Percentiles rank a stretch among this genome's conserved stretches.
Evolutionary conservation across 768 basidiomycete genomes (phyloP).

Genomic region (Chalciporus pseudorubinellus): DNA sequence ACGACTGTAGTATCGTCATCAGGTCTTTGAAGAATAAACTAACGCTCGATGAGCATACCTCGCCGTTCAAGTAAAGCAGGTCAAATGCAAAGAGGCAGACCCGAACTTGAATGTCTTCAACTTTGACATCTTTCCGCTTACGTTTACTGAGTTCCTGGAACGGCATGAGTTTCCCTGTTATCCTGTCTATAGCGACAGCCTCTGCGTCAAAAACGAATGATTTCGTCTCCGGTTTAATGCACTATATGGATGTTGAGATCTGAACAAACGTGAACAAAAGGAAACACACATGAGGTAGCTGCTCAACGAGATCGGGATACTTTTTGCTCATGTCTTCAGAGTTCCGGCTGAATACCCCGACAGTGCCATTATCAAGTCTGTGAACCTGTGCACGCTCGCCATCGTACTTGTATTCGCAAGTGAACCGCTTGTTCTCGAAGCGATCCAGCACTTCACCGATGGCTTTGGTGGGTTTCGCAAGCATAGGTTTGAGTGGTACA

Average conservation of each 20-base stretch:
- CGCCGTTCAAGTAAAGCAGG: slow-evolving; percentile 92
- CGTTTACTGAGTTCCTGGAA: slow-evolving; percentile 96
- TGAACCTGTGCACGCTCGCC: slow-evolving; percentile 98
- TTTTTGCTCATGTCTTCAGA: slow-evolving; percentile 99
- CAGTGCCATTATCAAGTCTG: slow-evolving; percentile 72
- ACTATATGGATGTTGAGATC: slow-evolving; percentile 44
- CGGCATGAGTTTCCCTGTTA: slow-evolving; percentile 84
- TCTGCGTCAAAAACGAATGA: slow-evolving; percentile 97
- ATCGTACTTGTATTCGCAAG: slow-evolving; percentile 99
- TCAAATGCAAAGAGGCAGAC: slow-evolving; percentile 98
- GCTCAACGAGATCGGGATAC: slow-evolving; percentile 96
- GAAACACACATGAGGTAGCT: slow-evolving; percentile 73
- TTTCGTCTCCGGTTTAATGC: slow-evolving; percentile 76
- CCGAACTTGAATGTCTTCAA: slow-evolving; percentile 95
- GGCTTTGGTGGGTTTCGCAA: slow-evolving; percentile 98
- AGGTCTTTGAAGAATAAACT: not conserved
- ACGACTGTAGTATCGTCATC: slow-evolving; percentile 50
- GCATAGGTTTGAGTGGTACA: slow-evolving; percentile 96
- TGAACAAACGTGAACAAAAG: not conserved
- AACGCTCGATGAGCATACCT: slow-evolving; percentile 47
- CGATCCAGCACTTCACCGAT: slow-evolving; percentile 96
- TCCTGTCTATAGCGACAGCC: slow-evolving; percentile 91
- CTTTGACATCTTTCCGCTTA: slow-evolving; percentile 96
- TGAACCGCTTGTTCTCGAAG: slow-evolving; percentile 93
- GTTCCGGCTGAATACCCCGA: slow-evolving; percentile 94